Conservation (phyloP, 441 rosid genomes). For the Bocquillonia castaneifolia region DNA sequence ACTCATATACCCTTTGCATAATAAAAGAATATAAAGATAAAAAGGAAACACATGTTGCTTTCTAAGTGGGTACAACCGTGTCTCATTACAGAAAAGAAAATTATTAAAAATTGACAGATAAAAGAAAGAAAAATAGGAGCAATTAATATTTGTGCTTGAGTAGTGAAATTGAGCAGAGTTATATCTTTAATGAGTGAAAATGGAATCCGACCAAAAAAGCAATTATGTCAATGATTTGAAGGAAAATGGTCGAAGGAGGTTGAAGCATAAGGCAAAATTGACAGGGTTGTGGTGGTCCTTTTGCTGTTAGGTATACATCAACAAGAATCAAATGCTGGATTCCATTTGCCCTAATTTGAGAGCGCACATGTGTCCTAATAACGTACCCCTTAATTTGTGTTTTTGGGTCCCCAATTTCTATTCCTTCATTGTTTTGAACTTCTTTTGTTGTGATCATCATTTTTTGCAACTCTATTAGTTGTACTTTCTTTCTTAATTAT, state of each 20-base stretch:
- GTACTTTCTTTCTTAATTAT: too few species aligned
- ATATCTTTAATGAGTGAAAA: background rate
- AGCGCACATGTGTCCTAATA: slow-evolving; percentile 14
- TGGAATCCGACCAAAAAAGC: slow-evolving; percentile 21
- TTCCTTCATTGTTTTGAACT: background rate
- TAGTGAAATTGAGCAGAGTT: too few species aligned
- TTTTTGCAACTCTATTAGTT: too few species aligned
- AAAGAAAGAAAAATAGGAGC: background rate
- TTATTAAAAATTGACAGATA: too few species aligned
- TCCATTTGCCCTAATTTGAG: slow-evolving; percentile 8
- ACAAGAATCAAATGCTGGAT: slow-evolving; percentile 19
- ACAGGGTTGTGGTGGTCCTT: background rate
- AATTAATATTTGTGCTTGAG: too few species aligned
- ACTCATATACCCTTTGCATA: too few species aligned
- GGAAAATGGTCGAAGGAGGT: slow-evolving; percentile 7
- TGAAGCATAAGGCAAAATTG: background rate
- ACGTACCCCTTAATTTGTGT: background rate
- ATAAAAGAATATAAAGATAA: background rate
- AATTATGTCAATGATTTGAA: slow-evolving; percentile 19
- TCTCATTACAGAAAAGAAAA: background rate
- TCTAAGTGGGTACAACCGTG: background rate
- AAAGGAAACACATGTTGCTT: background rate
- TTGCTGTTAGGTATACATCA: slow-evolving; percentile 27
- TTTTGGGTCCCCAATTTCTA: too few species aligned
- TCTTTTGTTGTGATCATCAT: background rate